phyloP scores from a whole-genome alignment of 495 filamentous ascomycete genomes.

The Penicillium silybi region DNA sequence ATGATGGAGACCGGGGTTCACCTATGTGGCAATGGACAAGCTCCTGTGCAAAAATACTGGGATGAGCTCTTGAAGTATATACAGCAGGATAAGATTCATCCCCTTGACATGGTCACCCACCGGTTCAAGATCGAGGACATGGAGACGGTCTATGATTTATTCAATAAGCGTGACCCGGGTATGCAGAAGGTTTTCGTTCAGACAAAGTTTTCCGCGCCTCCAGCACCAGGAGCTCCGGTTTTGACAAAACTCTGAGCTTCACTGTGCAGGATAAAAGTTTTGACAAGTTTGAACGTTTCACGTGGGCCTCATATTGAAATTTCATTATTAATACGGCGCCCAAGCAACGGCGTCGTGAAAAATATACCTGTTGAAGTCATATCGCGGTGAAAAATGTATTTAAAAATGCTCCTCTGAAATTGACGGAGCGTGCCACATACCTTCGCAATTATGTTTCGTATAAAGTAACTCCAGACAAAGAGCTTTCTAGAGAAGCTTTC shows the following conservation, averaged over 20 bases:
- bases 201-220: slow-evolving; percentile 56
- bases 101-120: slow-evolving; percentile 68
- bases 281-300: neutral
- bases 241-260: slow-evolving; percentile 30
- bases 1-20: slow-evolving; percentile 76
- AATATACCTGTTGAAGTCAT: neutral
- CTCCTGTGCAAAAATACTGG: slow-evolving; percentile 78
- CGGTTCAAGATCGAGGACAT: slow-evolving; percentile 66
- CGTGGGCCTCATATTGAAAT: neutral
- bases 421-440: too few species aligned
- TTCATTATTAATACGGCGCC: neutral
- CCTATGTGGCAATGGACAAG: slow-evolving; percentile 74
- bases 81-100: slow-evolving; percentile 59
- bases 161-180: slow-evolving; percentile 59
- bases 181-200: slow-evolving; percentile 65
- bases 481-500: too few species aligned
- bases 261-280: neutral
- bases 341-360: neutral
- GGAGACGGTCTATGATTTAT: slow-evolving; percentile 61
- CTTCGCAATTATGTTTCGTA: too few species aligned
- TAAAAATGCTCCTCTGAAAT: too few species aligned
- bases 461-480: too few species aligned
- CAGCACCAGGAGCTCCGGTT: slow-evolving; percentile 44
- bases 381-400: too few species aligned
- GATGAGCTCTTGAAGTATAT: slow-evolving; percentile 63